Conservation (phyloP, 352 stramenopile species). For the Plasmopara halstedii region DNA sequence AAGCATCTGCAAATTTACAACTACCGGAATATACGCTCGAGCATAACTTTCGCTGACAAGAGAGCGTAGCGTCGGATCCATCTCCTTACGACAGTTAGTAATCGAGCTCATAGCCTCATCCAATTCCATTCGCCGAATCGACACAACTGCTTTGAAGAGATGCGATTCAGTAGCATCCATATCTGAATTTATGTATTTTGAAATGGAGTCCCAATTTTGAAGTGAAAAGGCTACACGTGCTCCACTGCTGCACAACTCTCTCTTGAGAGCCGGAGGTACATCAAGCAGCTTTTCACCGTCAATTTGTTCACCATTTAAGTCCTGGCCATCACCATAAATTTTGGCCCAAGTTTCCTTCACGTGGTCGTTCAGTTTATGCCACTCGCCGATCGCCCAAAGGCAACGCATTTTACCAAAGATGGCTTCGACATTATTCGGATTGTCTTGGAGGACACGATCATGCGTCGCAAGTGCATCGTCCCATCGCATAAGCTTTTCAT, state of each 20-base stretch:
- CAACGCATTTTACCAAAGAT: conserved; percentile 98
- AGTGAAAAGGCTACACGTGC: conserved; percentile 74
- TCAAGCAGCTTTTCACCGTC: conserved; percentile 54
- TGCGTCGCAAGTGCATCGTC: conserved; percentile 94
- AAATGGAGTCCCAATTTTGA: conserved; percentile 81
- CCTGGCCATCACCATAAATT: conserved; percentile 61
- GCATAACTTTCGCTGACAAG: conserved; percentile 97
- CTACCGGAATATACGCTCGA: conserved; percentile 92
- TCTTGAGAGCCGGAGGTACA: conserved; percentile 75
- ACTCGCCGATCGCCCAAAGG: conserved; percentile 96
- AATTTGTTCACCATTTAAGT: conserved; percentile 31
- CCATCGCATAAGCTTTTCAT: conserved; percentile 98
- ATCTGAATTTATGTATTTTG: conserved; percentile 81
- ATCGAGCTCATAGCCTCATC: conserved; percentile 90
- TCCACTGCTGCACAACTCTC: conserved; percentile 77
- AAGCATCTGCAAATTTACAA: conserved; percentile 97
- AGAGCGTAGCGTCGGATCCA: conserved; percentile 95
- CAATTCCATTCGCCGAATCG: conserved; percentile 93
- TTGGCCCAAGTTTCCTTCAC: conserved; percentile 82
- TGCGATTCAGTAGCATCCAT: conserved; percentile 82
- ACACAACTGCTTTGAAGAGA: conserved; percentile 87
- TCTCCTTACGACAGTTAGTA: conserved; percentile 89
- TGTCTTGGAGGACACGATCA: conserved; percentile 65
- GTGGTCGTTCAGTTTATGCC: conserved; percentile 93
- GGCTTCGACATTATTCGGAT: conserved; percentile 89